phyloP scores from a whole-genome alignment of 75 land plant species.

The Pinus albicaulis region DNA sequence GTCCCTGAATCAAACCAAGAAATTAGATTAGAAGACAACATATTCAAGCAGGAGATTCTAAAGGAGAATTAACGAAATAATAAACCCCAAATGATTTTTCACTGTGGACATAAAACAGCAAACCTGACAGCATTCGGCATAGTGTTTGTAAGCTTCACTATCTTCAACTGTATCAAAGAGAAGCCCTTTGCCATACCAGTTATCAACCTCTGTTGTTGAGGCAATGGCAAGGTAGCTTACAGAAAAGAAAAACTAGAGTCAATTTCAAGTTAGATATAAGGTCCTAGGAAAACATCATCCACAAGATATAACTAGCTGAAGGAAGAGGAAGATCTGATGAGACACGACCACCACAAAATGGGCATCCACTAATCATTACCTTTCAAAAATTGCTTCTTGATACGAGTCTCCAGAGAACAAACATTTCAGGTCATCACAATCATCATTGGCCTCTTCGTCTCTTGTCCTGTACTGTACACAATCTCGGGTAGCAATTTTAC shows the following conservation, averaged over 20 bases:
- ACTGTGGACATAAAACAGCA: not conserved
- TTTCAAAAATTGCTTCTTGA: conserved; percentile 67
- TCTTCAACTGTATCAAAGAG: conserved; percentile 72
- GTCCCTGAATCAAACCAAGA: conserved; percentile 39
- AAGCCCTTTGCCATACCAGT: conserved; percentile 78
- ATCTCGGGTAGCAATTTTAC: conserved; percentile 18
- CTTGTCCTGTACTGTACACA: conserved; percentile 11
- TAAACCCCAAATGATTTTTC: conserved; percentile 1
- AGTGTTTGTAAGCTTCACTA: conserved; percentile 78
- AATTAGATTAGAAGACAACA: not conserved
- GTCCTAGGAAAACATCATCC: not conserved
- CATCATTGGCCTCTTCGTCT: conserved; percentile 12
- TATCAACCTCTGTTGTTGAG: conserved; percentile 43
- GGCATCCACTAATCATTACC: conserved; percentile 28
- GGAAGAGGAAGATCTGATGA: not conserved
- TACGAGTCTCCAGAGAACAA: conserved; percentile 27
- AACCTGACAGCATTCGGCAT: conserved; percentile 78
- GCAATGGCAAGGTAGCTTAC: conserved; percentile 58
- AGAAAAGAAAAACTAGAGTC: not conserved
- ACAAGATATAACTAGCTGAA: not conserved
- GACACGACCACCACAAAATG: not conserved
- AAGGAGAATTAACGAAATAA: not conserved
- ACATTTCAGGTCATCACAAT: conserved; percentile 37
- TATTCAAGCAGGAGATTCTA: not conserved
- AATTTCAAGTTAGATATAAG: not conserved